Base-by-base conservation (phyloP, 129 eudicot species). In the Gnaphalium uliginosum region DNA sequence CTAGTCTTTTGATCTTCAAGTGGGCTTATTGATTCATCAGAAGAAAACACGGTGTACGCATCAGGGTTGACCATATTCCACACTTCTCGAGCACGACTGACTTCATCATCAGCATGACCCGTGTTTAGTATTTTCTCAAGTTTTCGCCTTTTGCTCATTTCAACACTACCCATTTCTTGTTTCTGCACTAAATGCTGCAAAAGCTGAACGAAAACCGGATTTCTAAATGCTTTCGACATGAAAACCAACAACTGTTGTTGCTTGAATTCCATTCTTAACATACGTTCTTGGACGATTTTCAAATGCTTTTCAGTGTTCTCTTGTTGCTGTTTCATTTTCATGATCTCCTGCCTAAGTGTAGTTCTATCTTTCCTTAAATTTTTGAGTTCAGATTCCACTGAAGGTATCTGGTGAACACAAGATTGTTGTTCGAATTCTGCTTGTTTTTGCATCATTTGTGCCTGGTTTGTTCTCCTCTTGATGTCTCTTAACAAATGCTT, bases 401-500 rank as follows among this genome's bases (percentile, higher is more conserved):
- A 58, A 1, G 71, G 23, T 30, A 60, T 46, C 29, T 68, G 63
- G 11, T 59, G 82, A 23, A 11, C 66, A 51, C 75, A 78, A 29
- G 74, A 43, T 57, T 63, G 77, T 13, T 54, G 79, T 27, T 82
- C 53, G 24, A 46, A 18, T 22, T 71, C 71, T 6, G 50, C 74
- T 72, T 66, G 84, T 71, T 69, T 81, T 58, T 65, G 87, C 25
- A 27, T 22, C 17, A 32, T 56, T 27, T 82, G 89, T 6, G 86
- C 6, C 2, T 77, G 76, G 14, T 83, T 81, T 57, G 79, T 77
- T 66, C 87, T 83, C 79, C 98, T 82, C 78, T 85, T 90, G 58
- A 93, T 88, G 68, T 73, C 84, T 84, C 83, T 93, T 59, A 93
- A 74, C 71, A 88, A 58, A 77, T 90, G 88, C 80, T 86, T 88